Percentiles rank a stretch among this genome's conserved stretches.
phyloP scores from a whole-genome alignment of 495 filamentous ascomycete species.

The Clavariopsis aquatica region DNA sequence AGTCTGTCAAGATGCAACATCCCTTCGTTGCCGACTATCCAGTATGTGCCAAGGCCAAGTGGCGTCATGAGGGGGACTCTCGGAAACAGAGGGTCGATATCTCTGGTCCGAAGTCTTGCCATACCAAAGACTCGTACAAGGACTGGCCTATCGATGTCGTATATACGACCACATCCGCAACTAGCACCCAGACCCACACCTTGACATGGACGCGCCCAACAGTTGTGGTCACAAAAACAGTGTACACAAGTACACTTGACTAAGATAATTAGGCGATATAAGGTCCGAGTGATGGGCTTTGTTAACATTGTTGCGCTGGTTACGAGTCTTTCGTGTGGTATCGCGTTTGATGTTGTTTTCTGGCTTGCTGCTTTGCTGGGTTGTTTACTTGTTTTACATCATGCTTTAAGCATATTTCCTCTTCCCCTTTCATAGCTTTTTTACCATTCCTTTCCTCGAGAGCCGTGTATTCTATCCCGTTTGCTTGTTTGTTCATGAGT shows the following conservation, averaged over 20 bases:
- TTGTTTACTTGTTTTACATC: too few species aligned
- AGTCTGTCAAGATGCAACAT: conserved; percentile 4
- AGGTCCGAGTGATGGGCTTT: neutral
- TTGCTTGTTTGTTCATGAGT: conserved; percentile 1
- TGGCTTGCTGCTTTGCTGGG: too few species aligned
- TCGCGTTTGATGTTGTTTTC: neutral
- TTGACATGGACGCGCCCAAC: too few species aligned
- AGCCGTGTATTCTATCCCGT: neutral
- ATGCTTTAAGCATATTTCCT: too few species aligned
- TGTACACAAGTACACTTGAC: neutral
- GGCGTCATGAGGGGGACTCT: conserved; percentile 12
- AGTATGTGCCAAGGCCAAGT: conserved; percentile 17
- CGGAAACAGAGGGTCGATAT: conserved; percentile 7
- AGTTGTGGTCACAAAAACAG: neutral
- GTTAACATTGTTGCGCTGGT: neutral
- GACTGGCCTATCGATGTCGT: neutral
- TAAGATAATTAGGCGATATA: neutral
- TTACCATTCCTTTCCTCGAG: neutral
- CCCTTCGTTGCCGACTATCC: neutral
- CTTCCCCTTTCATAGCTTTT: neutral
- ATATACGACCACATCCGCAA: neutral
- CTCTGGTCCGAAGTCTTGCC: neutral
- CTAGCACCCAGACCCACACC: neutral
- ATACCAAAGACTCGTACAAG: neutral
- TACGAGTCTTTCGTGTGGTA: neutral